Evolutionary conservation across 371 early-diverging fungal species (phyloP).

Genomic region (Mucor piriformis): DNA sequence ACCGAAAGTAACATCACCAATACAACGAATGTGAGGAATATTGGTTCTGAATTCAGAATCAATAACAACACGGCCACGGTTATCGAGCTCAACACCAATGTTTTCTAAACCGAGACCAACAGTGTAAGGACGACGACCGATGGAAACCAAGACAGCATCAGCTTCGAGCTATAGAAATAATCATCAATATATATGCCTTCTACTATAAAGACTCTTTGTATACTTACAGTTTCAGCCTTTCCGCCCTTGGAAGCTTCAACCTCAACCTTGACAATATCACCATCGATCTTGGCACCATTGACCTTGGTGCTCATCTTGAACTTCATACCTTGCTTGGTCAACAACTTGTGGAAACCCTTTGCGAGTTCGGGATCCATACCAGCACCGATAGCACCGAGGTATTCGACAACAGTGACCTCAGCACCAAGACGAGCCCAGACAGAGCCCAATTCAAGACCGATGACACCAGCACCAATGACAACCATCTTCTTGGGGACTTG

Average conservation of each 20-base stretch:
- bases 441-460: slow-evolving; percentile 97
- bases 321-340: slow-evolving; percentile 96
- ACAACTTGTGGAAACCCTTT: slow-evolving; percentile 88
- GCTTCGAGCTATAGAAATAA: slow-evolving; percentile 71
- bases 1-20: slow-evolving; percentile 96
- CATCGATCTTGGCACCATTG: slow-evolving; percentile 77
- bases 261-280: slow-evolving; percentile 87
- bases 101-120: slow-evolving; percentile 90
- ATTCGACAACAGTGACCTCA: slow-evolving; percentile 96
- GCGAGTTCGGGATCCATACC: slow-evolving; percentile 97
- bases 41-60: slow-evolving; percentile 91
- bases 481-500: slow-evolving; percentile 97
- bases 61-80: slow-evolving; percentile 87
- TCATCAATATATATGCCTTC: too few relatives aligned
- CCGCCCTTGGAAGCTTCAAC: slow-evolving; percentile 91
- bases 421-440: slow-evolving; percentile 97
- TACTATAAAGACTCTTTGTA: too few relatives aligned
- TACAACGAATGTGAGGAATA: slow-evolving; percentile 88
- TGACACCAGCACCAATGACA: slow-evolving; percentile 98
- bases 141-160: slow-evolving; percentile 91
- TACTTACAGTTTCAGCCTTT: slow-evolving; percentile 72
- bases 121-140: slow-evolving; percentile 96
- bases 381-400: slow-evolving; percentile 90
- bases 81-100: slow-evolving; percentile 86
- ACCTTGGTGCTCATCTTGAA: slow-evolving; percentile 98